Evolutionary conservation across 2,329 filamentous ascomycete species (phyloP), one percentile per base, ranked within the genome.

Genomic region (Beauveria caledonica): DNA sequence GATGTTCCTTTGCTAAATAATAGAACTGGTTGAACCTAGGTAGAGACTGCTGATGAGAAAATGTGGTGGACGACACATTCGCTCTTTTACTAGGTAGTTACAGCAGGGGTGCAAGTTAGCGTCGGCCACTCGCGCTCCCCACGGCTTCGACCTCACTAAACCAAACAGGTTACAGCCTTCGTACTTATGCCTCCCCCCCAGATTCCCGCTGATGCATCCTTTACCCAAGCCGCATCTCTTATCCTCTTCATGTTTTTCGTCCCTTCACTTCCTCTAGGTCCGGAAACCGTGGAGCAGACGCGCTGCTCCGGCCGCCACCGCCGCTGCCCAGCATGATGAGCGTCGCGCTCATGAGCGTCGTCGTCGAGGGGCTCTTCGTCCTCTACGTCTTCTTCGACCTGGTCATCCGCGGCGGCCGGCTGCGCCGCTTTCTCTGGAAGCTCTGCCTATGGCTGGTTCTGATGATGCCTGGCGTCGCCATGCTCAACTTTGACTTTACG

Each of bases 351-450:
- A 51, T 48, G 27, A 58, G 55, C 55, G 19, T 36, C 46, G 15
- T 44, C 17, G 21, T 51, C 46, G 55, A 58, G 33, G 46, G 27
- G 4, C 23, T 58, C 21, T 51, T 58, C 36, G 9, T 58, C 45
- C 21, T 29, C 15, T 58, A 51, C 33, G 29, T 58, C 33, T 51
- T 58, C 45, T 29, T 42, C 45, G 55, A 51, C 36, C 36, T 42
- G 10, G 13, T 44, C 10, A 33, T 58, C 23, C 55, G 55, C 55
- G 44, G 33, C 27, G 55, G 55, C 45, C 33, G 55, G 9, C 8
- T 42, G 42, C 55, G 55, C 10, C 55, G 55, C 23, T 50, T 58
- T 46, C 23, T 58, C 23, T 58, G 55, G 55, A 58, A 58, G 45
- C 21, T 50, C 15, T 36, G 27, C 15, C 55, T 58, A 15, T 58